phyloP scores from a whole-genome alignment of 1,284 basidiomycete species.

The Cerrena zonata region DNA sequence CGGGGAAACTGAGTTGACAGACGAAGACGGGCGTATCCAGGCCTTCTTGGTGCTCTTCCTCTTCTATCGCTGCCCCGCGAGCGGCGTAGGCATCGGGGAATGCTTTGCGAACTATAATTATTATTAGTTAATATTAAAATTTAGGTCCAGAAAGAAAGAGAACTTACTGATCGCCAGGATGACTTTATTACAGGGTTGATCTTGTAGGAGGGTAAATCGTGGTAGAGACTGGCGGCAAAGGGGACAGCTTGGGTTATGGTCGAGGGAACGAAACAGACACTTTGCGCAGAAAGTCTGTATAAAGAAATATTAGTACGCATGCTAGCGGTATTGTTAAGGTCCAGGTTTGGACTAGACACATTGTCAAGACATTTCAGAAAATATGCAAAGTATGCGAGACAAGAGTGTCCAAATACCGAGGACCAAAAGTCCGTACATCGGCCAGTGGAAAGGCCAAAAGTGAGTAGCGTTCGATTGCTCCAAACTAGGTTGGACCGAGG shows the following conservation, averaged over 20 bases:
- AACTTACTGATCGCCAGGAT: slow-evolving; percentile 63
- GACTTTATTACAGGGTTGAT: slow-evolving; percentile 66
- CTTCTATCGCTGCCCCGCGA: slow-evolving; percentile 56
- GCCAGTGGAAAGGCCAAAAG: too few species aligned
- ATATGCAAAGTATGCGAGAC: too few species aligned
- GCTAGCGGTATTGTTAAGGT: too few species aligned
- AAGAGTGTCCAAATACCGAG: too few species aligned
- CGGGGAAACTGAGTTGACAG: slow-evolving; percentile 84
- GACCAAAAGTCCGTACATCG: too few species aligned
- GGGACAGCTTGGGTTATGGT: slow-evolving; percentile 79
- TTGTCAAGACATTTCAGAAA: too few species aligned
- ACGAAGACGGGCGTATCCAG: slow-evolving; percentile 89
- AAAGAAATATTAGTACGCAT: too few species aligned
- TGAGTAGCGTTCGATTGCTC: too few species aligned
- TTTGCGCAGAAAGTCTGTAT: slow-evolving; percentile 81
- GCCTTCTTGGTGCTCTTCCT: slow-evolving; percentile 71
- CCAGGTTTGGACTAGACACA: too few species aligned
- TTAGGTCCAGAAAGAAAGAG: slow-evolving; percentile 1
- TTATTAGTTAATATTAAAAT: slow-evolving; percentile 7
- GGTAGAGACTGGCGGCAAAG: slow-evolving; percentile 79
- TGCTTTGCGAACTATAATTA: slow-evolving; percentile 49
- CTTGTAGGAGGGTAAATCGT: slow-evolving; percentile 73
- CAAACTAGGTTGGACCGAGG: too few species aligned
- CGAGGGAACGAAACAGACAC: slow-evolving; percentile 84
- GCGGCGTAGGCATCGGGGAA: slow-evolving; percentile 55